Conservation (phyloP, 225 moss, liverwort and hornwort species). For the Antitrichia curtipendula region DNA sequence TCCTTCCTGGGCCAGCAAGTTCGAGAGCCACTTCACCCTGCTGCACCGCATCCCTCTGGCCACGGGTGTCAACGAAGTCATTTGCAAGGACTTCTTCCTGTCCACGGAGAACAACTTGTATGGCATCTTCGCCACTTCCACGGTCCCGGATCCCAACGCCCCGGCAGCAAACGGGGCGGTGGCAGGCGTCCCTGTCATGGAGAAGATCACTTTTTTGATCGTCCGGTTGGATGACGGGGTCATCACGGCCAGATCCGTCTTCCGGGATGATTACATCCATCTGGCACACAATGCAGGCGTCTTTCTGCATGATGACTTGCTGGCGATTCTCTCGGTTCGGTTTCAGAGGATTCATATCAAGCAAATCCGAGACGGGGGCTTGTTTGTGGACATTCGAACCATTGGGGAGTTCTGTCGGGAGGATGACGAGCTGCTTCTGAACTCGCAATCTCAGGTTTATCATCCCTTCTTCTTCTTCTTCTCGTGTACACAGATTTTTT, state of each 20-base stretch:
- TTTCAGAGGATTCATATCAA: constrained; percentile 67
- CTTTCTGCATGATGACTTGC: constrained; percentile 70
- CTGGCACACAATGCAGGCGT: constrained; percentile 70
- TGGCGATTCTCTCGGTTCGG: constrained; percentile 61
- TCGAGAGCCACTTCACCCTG: constrained; percentile 63
- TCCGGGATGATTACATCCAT: constrained; percentile 71
- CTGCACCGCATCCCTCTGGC: constrained; percentile 54
- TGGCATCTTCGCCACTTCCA: constrained; percentile 72
- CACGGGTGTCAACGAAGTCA: constrained; percentile 31
- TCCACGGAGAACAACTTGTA: constrained; percentile 68
- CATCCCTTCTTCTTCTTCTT: not conserved
- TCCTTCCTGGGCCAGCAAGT: constrained; percentile 43
- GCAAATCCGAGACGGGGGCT: constrained; percentile 68
- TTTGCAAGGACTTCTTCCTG: constrained; percentile 88
- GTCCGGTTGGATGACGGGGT: constrained; percentile 68
- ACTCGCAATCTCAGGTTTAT: constrained; percentile 56
- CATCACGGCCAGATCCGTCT: constrained; percentile 49
- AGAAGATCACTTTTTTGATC: constrained; percentile 60
- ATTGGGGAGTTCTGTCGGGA: constrained; percentile 63
- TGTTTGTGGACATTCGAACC: constrained; percentile 59
- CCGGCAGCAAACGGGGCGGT: constrained; percentile 15
- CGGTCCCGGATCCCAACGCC: constrained; percentile 24
- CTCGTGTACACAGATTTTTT: not conserved
- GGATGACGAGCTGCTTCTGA: constrained; percentile 73
- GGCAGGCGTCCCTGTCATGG: constrained; percentile 55